Evolutionary conservation across 208 protist species (phyloP), one percentile per base, ranked within the genome.

Genomic region (Angomonas desouzai): DNA sequence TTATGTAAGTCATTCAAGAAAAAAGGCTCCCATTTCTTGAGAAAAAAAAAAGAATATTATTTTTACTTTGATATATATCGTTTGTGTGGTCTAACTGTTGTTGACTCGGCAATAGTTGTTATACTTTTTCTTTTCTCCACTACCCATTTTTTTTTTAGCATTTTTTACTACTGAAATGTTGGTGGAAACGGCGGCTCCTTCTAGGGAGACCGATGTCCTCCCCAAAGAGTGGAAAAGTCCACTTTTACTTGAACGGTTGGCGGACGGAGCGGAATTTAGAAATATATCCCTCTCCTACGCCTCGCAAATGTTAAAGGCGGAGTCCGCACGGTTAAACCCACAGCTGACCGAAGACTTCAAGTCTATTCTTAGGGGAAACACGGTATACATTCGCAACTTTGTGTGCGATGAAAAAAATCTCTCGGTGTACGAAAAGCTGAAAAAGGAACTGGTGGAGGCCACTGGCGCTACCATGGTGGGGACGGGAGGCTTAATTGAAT

Each of bases 321-420:
- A 96, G 60, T 62, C 77, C 11, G 85, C 91, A 1, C 77, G 85
- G 6, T 72, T 87, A 25, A 82, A 97, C 61, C 84, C 71, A 1
- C 69, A 81, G 48, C 74, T 97, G 23, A 62, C 83, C 23, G 82
- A 91, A 6, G 87, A 94, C 76, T 91, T 89, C 64, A 67, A 16
- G 4, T 11, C 83, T 1, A 57, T 93, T 20, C 55, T 95, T 4
- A 64, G 81, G 25, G 92, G 92, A 29, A 86, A 93, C 66, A 76
- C 79, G 23, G 72, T 97, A 1, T 97, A 96, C 73, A 89, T 96
- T 22, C 90, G 81, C 56, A 77, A 85, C 62, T 97, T 94, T 72
- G 55, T 91, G 18, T 88, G 72, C 56, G 67, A 71, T 22, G 80
- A 67, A 33, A 61, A 70, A 3, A 89, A 96, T 58, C 68, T 77